Base-by-base conservation (phyloP, 208 protist genomes). In the Jaenimonas drosophilae region DNA sequence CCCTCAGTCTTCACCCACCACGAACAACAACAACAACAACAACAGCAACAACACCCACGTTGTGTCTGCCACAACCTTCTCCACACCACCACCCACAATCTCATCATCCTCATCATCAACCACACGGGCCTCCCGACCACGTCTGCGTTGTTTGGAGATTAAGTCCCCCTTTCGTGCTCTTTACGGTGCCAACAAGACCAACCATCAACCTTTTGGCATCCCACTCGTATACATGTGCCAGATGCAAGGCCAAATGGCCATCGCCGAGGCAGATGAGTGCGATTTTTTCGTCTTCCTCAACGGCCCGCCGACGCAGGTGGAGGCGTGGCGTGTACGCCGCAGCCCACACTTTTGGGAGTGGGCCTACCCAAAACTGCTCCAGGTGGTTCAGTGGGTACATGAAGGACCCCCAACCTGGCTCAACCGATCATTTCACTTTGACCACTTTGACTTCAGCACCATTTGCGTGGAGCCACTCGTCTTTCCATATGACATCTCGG, bases 201-300 rank as follows among this genome's bases (percentile, higher is more conserved):
- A 33, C 21, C 75, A 58, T 41, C 40, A 58, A 25, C 70, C 76
- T 0, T 91, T 87, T 57, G 87, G 87, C 20, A 91, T 94, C 44
- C 87, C 87, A 0, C 54, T 54, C 17, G 51, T 70, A n/a, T 94
- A 94, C 50, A 79, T 94, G 60, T 91, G 82, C 30, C 87, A 94
- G 30, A 82, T 94, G 58, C 87, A 94, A 45, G 82, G 87, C 2
- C 87, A 94, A 56, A 90, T 94, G 63, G 73, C 82, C 17, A 90
- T 94, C 54, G 73, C 77, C 0, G 61, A 72, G 32, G 66, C 65
- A 14, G 75, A 85, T n/a, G 73, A 86, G 51, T 94, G 87, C 61
- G 87, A 94, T 49, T 94, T 94, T 32, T 94, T 94, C 42, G 76
- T 91, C n/a, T 94, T 80, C 49, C 49, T 94, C 3, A 70, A 91